Conservation (phyloP, 108 stramenopile species). For the Bacterosira constricta region DNA sequence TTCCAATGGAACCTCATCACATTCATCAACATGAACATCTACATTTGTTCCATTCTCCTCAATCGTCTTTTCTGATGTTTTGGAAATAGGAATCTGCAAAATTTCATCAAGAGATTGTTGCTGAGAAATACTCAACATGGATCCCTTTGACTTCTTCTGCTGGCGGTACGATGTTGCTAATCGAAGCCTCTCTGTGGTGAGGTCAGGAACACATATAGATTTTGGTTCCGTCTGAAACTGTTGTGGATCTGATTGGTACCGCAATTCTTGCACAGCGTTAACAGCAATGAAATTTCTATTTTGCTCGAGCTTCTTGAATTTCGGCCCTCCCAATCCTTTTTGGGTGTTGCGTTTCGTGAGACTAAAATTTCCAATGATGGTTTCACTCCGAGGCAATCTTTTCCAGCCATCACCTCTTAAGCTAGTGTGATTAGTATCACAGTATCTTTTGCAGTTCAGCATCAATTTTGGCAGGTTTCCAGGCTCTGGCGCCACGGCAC, state of each 20-base stretch:
- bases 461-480: slow-evolving; percentile 16
- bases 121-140: slow-evolving; percentile 37
- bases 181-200: slow-evolving; percentile 60
- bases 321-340: slow-evolving; percentile 24
- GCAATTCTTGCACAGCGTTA: slow-evolving; percentile 56
- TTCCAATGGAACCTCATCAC: slow-evolving; percentile 29
- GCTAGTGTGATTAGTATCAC: slow-evolving; percentile 2
- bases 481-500: neutral
- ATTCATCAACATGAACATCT: slow-evolving; percentile 8
- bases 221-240: slow-evolving; percentile 62
- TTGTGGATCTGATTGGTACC: slow-evolving; percentile 53
- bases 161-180: slow-evolving; percentile 32
- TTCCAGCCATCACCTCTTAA: slow-evolving; percentile 44
- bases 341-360: slow-evolving; percentile 32
- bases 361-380: slow-evolving; percentile 25
- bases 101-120: slow-evolving; percentile 49
- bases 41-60: neutral
- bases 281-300: slow-evolving; percentile 65
- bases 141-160: slow-evolving; percentile 43
- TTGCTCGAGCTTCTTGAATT: slow-evolving; percentile 54
- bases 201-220: slow-evolving; percentile 69
- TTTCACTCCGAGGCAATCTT: slow-evolving; percentile 24
- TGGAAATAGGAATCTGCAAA: slow-evolving; percentile 41
- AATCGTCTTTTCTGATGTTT: neutral
- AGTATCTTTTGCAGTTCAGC: slow-evolving; percentile 17